Conservation (phyloP, 2,329 filamentous ascomycete genomes). For the Neoarthrinium moseri region DNA sequence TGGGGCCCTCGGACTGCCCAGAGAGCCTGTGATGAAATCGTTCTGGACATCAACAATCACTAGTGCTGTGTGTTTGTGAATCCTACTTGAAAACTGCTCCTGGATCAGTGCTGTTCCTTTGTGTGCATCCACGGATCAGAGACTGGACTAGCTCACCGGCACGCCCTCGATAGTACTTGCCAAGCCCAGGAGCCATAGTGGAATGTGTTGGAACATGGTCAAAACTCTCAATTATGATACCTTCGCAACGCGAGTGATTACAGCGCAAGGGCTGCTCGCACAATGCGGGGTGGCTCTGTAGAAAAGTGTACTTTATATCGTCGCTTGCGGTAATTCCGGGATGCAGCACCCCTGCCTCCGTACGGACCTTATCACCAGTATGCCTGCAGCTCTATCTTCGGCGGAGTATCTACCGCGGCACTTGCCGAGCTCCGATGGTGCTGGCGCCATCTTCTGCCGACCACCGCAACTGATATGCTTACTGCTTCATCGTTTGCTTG, state of each 20-base stretch:
- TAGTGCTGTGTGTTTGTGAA: slow-evolving; percentile 18
- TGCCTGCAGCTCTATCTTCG: slow-evolving; percentile 4
- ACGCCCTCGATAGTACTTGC: background rate
- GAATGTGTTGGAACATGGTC: background rate
- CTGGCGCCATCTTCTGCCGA: no score
- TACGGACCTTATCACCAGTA: background rate
- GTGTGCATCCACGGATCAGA: background rate
- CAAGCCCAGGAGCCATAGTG: background rate
- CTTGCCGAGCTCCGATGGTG: background rate
- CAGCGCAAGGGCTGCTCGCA: no score
- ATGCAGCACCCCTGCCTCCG: background rate
- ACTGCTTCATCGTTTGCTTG: no score
- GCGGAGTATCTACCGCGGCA: background rate
- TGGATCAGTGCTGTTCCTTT: background rate
- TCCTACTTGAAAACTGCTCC: slow-evolving; percentile 14
- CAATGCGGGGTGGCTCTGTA: no score
- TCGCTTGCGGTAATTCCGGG: background rate
- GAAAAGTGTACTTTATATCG: background rate
- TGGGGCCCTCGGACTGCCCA: slow-evolving; percentile 17
- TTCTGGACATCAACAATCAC: slow-evolving; percentile 19
- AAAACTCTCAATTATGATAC: background rate
- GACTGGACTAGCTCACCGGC: slow-evolving; percentile 2
- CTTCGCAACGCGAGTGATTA: background rate
- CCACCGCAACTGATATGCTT: no score
- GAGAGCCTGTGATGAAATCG: slow-evolving; percentile 19